Base-by-base conservation (phyloP, 441 rosid genomes). In the Adansonia grandidieri region DNA sequence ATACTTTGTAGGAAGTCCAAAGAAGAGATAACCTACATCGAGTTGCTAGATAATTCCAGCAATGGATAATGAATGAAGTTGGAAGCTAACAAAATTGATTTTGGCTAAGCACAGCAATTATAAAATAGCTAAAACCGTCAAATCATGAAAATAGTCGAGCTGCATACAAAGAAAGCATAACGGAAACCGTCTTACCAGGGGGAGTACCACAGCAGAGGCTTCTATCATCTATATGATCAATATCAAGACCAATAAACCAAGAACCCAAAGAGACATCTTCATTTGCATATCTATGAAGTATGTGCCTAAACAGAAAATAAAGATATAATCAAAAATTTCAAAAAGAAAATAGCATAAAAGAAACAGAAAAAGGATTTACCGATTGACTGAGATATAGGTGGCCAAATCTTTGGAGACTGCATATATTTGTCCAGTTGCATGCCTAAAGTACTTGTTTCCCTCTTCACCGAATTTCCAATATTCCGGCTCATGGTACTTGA, bases 201-300 rank as follows among this genome's bases (percentile, higher is more conserved):
- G 93, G 90, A 69, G 97, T 92, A 53, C 94, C 98, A 61, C 98
- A 95, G 84, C 99, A 95, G 42, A 95, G 90, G 84, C 94, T 93
- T 81, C 98, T 87, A 42, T 93, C 99, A 71, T 95, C 99, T 44
- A 95, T 89, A 67, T 93, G 98, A 87, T 93, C 95, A 1, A 95
- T 98, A 47, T 95, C 98, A 14, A 93, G 97, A 77, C 99, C 98
- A 64, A 95, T 95, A 82, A 95, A 91, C 99, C 99, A 95, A 19
- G 98, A 92, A 75, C 99, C 99, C 60, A 95, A 73, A 15, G 98
- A 91, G 63, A 95, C 99, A 58, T 95, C 98, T 89, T 95, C 99
- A 67, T 93, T 95, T 75, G 96, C 97, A 71, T 87, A 93, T 70
- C 80, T 88, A 80, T 95, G 97, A 76, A 95, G 96, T 78, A 93